Percentiles rank a stretch among this genome's conserved stretches.
These are phyloP conservation scores for Saussurea involucrata DNA, from an alignment of 129 eudicot species.

Conservation along the genomic window DNA sequence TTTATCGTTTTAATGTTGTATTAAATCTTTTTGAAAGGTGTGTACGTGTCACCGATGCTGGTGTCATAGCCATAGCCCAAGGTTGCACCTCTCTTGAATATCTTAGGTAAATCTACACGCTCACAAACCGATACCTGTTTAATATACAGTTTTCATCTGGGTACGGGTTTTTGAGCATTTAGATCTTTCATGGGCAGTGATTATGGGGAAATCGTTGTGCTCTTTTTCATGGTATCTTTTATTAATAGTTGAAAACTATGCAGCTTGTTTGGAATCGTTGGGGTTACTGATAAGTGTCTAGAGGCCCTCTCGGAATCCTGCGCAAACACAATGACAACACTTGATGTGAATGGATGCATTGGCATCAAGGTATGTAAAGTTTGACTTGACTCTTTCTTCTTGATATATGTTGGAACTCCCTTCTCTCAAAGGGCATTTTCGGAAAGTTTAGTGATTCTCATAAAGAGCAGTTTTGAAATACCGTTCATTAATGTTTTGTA, in stretches of 20 bases:
- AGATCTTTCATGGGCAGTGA: not conserved
- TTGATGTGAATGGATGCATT: slow-evolving; percentile 91
- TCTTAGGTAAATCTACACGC: slow-evolving; percentile 53
- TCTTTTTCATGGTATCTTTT: not conserved
- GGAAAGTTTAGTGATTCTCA: no score
- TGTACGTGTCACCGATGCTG: slow-evolving; percentile 71
- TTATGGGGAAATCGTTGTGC: not conserved
- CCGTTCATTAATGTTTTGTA: slow-evolving; percentile 12
- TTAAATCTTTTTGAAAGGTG: slow-evolving; percentile 51
- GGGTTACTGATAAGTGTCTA: slow-evolving; percentile 82
- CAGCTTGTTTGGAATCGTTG: slow-evolving; percentile 97
- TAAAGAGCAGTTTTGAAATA: not conserved
- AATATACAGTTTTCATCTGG: not conserved
- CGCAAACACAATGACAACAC: slow-evolving; percentile 68
- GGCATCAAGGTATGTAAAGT: slow-evolving; percentile 68
- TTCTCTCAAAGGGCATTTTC: no score
- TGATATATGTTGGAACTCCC: no score
- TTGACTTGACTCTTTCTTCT: not conserved
- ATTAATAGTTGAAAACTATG: slow-evolving; percentile 20
- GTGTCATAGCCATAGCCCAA: slow-evolving; percentile 79
- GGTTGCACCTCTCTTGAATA: slow-evolving; percentile 83
- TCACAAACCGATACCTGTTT: not conserved
- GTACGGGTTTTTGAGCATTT: not conserved
- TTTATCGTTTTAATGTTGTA: not conserved
- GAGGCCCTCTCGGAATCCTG: slow-evolving; percentile 63